Evolutionary conservation across 352 stramenopile genomes (phyloP).

Genomic region (Aphanomyces stellatus): DNA sequence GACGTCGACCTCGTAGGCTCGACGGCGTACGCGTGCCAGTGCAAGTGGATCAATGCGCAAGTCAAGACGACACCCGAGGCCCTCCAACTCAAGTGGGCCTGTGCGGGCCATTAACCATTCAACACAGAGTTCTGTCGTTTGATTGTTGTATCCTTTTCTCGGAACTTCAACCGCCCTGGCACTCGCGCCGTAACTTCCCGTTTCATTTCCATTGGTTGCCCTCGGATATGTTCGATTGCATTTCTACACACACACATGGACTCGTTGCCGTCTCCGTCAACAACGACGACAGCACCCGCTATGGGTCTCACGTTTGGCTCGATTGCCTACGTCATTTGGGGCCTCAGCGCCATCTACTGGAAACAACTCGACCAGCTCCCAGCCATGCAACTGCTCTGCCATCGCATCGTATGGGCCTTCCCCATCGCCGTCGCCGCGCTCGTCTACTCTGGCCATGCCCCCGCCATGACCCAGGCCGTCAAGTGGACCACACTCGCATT

Average conservation of each 20-base stretch:
- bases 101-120: conserved; percentile 56
- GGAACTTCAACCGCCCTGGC: no score
- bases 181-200: no score
- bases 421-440: not conserved
- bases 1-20: no score
- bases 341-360: conserved; percentile 12
- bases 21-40: conserved; percentile 69
- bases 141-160: no score
- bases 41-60: conserved; percentile 65
- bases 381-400: conserved; percentile 5
- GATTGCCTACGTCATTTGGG: conserved; percentile 9
- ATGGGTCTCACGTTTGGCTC: conserved; percentile 9
- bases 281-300: no score
- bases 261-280: no score
- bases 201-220: no score
- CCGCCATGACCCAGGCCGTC: not conserved
- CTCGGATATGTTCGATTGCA: no score
- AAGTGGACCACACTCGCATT: not conserved
- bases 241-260: no score
- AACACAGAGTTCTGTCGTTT: no score
- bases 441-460: not conserved
- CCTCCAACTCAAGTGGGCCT: conserved; percentile 62
- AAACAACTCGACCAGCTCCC: not conserved
- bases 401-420: conserved; percentile 15
- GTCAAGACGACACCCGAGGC: conserved; percentile 38